Conservation (phyloP, 2,329 filamentous ascomycete species). For the Diaporthe sp. region DNA sequence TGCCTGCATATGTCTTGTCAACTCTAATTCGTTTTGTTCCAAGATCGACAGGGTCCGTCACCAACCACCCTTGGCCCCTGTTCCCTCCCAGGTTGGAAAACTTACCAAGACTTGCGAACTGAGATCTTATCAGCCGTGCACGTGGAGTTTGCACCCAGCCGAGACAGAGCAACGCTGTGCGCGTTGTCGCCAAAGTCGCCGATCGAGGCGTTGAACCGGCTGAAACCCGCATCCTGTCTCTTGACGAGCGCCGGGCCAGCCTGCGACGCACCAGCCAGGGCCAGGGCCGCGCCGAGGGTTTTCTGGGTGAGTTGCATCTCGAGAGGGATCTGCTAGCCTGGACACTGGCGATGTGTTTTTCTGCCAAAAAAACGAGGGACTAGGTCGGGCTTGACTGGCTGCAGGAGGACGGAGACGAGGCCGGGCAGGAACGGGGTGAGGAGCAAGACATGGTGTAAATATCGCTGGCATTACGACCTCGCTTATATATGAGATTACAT, state of each 20-base stretch:
- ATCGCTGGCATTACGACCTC: conserved; percentile 4
- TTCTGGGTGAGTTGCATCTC: conserved; percentile 11
- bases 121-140: conserved; percentile 24
- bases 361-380: conserved; percentile 2
- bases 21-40: neutral
- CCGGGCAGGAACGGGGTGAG: neutral
- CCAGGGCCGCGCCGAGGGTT: conserved; percentile 9
- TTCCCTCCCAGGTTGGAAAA: too few relatives aligned
- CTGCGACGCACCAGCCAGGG: neutral
- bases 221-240: conserved; percentile 4
- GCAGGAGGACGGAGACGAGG: neutral
- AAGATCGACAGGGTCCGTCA: neutral
- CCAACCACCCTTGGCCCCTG: neutral
- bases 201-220: conserved; percentile 11
- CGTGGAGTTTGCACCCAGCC: conserved; percentile 11
- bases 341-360: neutral
- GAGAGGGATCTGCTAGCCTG: neutral
- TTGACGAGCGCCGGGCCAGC: conserved; percentile 1
- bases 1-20: conserved; percentile 39
- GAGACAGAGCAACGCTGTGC: conserved; percentile 10
- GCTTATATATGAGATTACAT: neutral
- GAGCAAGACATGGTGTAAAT: neutral
- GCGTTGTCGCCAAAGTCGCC: conserved; percentile 6
- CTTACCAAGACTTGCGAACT: conserved; percentile 27
- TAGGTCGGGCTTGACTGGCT: neutral